Evolutionary conservation across 73 alveolate species (phyloP), one percentile per base, ranked within the genome.

Genomic region (Paramecium tetraurelia): DNA sequence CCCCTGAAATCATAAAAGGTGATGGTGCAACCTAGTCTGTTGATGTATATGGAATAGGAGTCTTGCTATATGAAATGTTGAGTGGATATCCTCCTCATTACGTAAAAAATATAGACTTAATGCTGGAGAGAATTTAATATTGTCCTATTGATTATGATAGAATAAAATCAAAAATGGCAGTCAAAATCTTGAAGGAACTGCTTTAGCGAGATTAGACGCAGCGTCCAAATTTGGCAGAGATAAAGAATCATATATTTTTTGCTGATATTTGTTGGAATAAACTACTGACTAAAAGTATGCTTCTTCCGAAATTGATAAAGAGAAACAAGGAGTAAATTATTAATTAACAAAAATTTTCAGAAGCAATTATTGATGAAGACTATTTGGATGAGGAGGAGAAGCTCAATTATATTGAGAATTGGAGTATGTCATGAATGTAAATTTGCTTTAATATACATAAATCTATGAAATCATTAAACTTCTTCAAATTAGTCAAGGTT

Each of bases 21-120:
- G 92, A 92, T 59, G 98, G 98, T 11, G 93, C 95, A n/a, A 89
- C 94, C 0, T 89, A 96, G 75, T 86, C 94, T 57, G 86, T 95
- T 20, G 98, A 96, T 93, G 75, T 96, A 1, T 96, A 96, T 76
- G 98, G 97, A 16, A 93, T 96, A 18, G 98, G 98, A 31, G 92
- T 94, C 12, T 85, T 96, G 48, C 58, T 96, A 33, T 96, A 90
- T 86, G 97, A 96, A 93, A 80, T 96, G 95, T 48, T 92, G 48
- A 53, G 92, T 35, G 98, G 98, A 7, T 88, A 93, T 68, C 97
- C 98, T 24, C 98, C 98, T 16, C 93, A 92, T 87, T 95, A 59
- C 75, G 44, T 59, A 22, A 59, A 77, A 20, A 94, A 95, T 85
- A 70, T 86, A 63, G 76, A 92, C 5, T 86, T 93, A 92, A 84